Evolutionary conservation across 352 stramenopile genomes (phyloP), one percentile per base, ranked within the genome.

Genomic region (Detonula confervacea): DNA sequence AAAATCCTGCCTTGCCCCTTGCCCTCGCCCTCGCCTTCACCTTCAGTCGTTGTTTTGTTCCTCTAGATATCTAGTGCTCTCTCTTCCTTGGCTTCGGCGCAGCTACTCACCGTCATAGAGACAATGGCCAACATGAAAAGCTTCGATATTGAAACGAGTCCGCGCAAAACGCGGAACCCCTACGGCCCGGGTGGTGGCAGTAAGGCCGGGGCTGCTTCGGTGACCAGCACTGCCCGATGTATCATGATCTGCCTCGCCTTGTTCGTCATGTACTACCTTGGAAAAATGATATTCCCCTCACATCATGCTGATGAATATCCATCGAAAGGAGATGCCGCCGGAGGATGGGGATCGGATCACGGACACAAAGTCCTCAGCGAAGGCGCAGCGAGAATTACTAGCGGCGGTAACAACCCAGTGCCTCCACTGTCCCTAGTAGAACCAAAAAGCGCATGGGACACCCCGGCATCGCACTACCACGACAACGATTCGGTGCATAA

Each of bases 161-260:
- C 27, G 18, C 8, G 30, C 25, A 62, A 54, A 56, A 24, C 39
- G n/a, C 56, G 46, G 24, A 69, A 73, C 27, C 72, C 62, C 1
- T 69, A 70, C 25, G 54, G 72, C 12, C 42, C 52, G 4, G 37
- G 51, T n/a, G n/a, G n/a, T n/a, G n/a, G n/a, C n/a, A n/a, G n/a
- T n/a, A n/a, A n/a, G n/a, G n/a, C n/a, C 24, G 30, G 29, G 9
- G 14, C 1, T 20, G 25, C 37, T 20, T 46, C 54, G n/a, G 30
- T 55, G 30, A 46, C 16, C n/a, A 69, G 14, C 57, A 59, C 46
- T 7, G 44, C 9, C 47, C 62, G 49, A 22, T 74, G 67, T 27
- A 73, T 73, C 22, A 51, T 80, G 12, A 20, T 80, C 30, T 73
- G 52, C 46, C 72, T 80, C 12, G 46, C 33, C 47, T 52, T 80